A percentile compares a stretch with the other conserved stretches of the same genome.
phyloP scores from a whole-genome alignment of 176 grass and related monocot genomes.

The Triticum urartu region DNA sequence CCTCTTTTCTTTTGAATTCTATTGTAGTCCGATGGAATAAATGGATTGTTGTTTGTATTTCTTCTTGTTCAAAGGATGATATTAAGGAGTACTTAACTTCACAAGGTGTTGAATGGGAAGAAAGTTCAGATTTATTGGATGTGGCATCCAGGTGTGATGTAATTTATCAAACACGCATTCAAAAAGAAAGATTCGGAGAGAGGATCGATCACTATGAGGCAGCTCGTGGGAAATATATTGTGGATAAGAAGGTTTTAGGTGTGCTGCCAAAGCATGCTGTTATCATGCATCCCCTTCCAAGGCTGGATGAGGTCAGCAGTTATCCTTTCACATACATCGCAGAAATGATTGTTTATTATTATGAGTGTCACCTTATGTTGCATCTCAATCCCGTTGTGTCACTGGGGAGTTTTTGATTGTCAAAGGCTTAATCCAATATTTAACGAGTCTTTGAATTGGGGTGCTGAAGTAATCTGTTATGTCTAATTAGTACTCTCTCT shows the following conservation, averaged over 20 bases:
- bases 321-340: conserved; percentile 4
- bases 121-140: conserved; percentile 85
- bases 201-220: conserved; percentile 85
- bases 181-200: conserved; percentile 94
- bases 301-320: conserved; percentile 75
- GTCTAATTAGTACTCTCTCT: not conserved
- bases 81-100: conserved; percentile 86
- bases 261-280: conserved; percentile 81
- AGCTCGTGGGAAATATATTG: conserved; percentile 86
- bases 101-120: conserved; percentile 83
- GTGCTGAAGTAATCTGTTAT: not conserved
- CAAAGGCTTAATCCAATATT: not conserved
- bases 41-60: not conserved
- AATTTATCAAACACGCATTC: conserved; percentile 93
- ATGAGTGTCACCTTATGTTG: not conserved
- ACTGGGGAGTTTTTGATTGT: not conserved
- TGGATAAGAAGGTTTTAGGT: conserved; percentile 78
- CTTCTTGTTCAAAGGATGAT: conserved; percentile 59
- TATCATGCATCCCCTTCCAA: conserved; percentile 95
- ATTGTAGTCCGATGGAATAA: conserved; percentile 10
- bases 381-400: not conserved
- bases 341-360: not conserved
- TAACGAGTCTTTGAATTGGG: not conserved
- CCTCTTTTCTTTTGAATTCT: not conserved
- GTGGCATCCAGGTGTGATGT: conserved; percentile 81